Percentiles rank a stretch among this genome's conserved stretches.
Conservation (phyloP, 345 rosid species). For the Dipteronia dyeriana region DNA sequence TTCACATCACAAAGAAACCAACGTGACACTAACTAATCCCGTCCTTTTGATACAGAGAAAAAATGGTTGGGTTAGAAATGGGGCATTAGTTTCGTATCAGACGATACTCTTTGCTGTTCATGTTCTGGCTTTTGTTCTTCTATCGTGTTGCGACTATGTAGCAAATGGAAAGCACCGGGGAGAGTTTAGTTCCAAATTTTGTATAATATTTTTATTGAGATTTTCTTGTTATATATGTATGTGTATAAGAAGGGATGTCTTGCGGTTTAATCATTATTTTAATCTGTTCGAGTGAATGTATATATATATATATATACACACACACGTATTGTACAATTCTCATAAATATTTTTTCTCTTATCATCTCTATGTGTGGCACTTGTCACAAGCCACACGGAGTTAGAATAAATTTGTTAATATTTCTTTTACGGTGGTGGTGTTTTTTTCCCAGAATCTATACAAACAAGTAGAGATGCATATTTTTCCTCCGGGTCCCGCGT, state of each 20-base stretch:
- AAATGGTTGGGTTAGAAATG: background rate
- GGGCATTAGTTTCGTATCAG: background rate
- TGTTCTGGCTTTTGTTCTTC: background rate
- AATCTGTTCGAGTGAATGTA: background rate
- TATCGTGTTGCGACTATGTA: background rate
- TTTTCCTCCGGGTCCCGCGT: too few relatives aligned
- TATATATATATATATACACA: background rate
- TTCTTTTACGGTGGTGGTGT: background rate
- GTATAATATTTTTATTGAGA: slow-evolving; percentile 3
- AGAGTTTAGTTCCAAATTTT: background rate
- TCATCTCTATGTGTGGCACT: background rate
- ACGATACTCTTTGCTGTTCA: background rate
- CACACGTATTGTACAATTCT: background rate
- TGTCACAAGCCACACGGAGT: background rate
- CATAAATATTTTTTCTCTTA: too few relatives aligned
- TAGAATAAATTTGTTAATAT: background rate
- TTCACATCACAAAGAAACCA: background rate
- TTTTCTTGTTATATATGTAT: background rate
- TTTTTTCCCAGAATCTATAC: too few relatives aligned
- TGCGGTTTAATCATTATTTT: background rate
- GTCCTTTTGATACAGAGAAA: background rate
- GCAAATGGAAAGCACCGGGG: background rate
- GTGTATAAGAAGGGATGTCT: background rate
- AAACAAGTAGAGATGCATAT: too few relatives aligned
- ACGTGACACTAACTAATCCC: background rate